phyloP scores from a whole-genome alignment of 1,139 yeast species.

The Taiozyma sp. region DNA sequence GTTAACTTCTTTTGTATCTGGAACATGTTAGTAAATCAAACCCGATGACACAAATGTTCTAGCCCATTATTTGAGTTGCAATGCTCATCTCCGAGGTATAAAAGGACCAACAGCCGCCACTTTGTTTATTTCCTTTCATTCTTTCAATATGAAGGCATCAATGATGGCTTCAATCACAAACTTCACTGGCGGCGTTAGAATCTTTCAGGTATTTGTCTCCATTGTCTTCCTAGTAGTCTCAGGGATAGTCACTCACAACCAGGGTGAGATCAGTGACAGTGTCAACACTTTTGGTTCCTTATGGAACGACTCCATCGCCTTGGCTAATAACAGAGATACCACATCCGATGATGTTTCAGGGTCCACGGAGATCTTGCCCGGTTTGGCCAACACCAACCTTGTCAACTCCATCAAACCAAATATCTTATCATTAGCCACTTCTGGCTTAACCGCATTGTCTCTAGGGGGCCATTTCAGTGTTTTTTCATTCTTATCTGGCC shows the following conservation, averaged over 20 bases:
- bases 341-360: neutral
- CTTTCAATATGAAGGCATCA: neutral
- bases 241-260: neutral
- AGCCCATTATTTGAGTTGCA: too few species aligned
- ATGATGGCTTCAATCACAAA: neutral
- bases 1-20: too few species aligned
- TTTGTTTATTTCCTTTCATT: neutral
- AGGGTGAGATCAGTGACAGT: neutral
- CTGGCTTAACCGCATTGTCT: neutral
- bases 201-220: neutral
- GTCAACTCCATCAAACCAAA: slow-evolving; percentile 1
- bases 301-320: neutral
- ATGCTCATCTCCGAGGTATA: neutral
- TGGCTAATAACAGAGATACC: neutral
- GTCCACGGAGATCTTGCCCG: neutral
- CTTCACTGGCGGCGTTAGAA: neutral
- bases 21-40: too few species aligned
- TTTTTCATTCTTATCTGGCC: slow-evolving; percentile 1
- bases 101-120: neutral
- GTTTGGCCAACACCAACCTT: neutral
- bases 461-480: neutral
- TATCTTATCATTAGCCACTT: slow-evolving; percentile 5
- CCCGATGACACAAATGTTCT: neutral
- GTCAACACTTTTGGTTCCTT: neutral
- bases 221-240: neutral